phyloP scores from a whole-genome alignment of 495 filamentous ascomycete genomes.

The Xylaria grammica region DNA sequence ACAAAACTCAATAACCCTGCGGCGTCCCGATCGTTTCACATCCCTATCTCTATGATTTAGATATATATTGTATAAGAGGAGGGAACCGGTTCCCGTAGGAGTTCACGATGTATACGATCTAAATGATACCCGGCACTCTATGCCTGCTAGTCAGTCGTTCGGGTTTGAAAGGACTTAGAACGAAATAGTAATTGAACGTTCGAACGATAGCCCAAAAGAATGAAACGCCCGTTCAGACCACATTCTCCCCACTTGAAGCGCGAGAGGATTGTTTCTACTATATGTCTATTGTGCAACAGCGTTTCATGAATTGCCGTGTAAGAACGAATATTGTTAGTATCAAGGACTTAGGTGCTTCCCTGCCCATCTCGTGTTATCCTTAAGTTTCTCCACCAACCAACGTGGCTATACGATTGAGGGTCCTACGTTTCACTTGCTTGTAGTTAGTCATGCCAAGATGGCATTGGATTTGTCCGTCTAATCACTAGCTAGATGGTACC shows the following conservation, averaged over 20 bases:
- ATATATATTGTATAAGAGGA: constrained; percentile 10
- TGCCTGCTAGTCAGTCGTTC: neutral
- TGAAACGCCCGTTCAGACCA: neutral
- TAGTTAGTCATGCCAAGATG: constrained; percentile 18
- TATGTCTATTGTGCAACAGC: too few species aligned
- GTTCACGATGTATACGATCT: neutral
- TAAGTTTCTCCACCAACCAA: constrained; percentile 25
- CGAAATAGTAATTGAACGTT: neutral
- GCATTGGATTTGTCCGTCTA: constrained; percentile 18
- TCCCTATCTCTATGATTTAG: neutral
- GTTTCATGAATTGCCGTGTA: too few species aligned
- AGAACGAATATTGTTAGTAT: neutral
- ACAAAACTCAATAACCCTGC: neutral
- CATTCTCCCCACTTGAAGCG: too few species aligned
- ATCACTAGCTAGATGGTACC: too few species aligned
- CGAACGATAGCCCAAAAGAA: neutral
- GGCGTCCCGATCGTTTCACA: neutral
- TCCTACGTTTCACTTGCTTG: neutral
- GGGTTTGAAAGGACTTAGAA: neutral
- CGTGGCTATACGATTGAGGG: neutral
- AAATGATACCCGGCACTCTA: constrained; percentile 2
- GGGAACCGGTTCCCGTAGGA: neutral
- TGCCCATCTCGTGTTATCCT: neutral
- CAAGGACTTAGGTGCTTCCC: neutral
- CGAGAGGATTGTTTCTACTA: neutral